A percentile compares a stretch with the other conserved stretches of the same genome.
These are phyloP conservation scores for Fusarium circinatum DNA, from an alignment of 2,329 filamentous ascomycete species.

Conservation along the genomic window DNA sequence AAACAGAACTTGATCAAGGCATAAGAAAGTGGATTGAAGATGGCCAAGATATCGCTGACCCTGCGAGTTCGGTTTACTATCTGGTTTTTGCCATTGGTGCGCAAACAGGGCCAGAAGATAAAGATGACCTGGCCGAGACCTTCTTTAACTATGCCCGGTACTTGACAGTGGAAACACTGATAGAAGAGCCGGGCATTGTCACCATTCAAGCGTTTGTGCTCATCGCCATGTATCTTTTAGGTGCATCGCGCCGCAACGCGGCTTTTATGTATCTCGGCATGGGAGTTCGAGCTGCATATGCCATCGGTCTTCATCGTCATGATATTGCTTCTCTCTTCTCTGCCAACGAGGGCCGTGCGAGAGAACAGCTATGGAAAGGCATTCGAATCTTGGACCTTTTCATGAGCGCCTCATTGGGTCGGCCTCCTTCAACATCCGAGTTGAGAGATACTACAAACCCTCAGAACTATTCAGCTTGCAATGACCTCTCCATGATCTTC, in stretches of 20 bases:
- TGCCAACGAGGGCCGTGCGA: slow-evolving; percentile 32
- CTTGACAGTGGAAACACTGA: slow-evolving; percentile 46
- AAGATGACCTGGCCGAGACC: slow-evolving; percentile 47
- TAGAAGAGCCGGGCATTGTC: slow-evolving; percentile 50
- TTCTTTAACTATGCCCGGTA: slow-evolving; percentile 51
- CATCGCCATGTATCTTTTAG: slow-evolving; percentile 52
- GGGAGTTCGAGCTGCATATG: slow-evolving; percentile 51
- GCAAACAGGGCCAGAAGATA: slow-evolving; percentile 47
- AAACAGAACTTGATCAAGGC: slow-evolving; percentile 39
- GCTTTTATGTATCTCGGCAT: slow-evolving; percentile 53
- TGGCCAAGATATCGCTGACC: slow-evolving; percentile 30
- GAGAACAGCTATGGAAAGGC: slow-evolving; percentile 49
- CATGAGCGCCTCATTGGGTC: slow-evolving; percentile 48
- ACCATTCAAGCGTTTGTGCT: slow-evolving; percentile 49
- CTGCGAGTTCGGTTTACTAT: slow-evolving; percentile 40
- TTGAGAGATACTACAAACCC: slow-evolving; percentile 38
- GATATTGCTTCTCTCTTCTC: slow-evolving; percentile 46
- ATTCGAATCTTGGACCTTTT: slow-evolving; percentile 49
- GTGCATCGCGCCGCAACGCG: slow-evolving; percentile 49
- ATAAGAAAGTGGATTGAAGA: slow-evolving; percentile 46
- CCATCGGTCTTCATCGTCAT: slow-evolving; percentile 47
- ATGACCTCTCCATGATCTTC: slow-evolving; percentile 51
- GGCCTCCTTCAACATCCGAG: slow-evolving; percentile 48
- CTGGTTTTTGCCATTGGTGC: slow-evolving; percentile 48
- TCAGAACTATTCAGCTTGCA: slow-evolving; percentile 41